Conservation (phyloP, 2,329 filamentous ascomycete genomes). For the Penicillium sp. region DNA sequence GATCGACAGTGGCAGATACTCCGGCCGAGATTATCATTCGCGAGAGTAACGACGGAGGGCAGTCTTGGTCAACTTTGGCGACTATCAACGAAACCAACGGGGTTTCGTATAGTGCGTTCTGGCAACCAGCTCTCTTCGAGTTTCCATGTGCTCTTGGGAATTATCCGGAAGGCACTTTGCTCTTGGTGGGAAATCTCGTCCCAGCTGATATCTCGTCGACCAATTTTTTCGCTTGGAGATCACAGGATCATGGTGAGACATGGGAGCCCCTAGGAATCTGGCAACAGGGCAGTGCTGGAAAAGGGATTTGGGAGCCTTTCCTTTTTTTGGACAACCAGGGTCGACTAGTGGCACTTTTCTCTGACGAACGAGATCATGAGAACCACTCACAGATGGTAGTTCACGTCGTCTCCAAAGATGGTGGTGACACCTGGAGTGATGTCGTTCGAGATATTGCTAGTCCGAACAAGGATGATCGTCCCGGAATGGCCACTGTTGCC, state of each 20-base stretch:
- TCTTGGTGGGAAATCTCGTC: slow-evolving; percentile 11
- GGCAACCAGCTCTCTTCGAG: slow-evolving; percentile 13
- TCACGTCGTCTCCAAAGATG: slow-evolving; percentile 1
- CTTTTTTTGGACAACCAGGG: slow-evolving; percentile 3
- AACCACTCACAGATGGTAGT: slow-evolving; percentile 7
- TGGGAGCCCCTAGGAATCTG: background rate
- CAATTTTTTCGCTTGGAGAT: slow-evolving; percentile 2
- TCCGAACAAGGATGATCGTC: background rate
- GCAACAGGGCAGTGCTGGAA: background rate
- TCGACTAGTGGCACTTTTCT: slow-evolving; percentile 7
- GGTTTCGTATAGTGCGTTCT: background rate
- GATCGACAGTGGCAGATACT: background rate
- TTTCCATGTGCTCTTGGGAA: slow-evolving; percentile 16
- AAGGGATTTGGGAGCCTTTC: slow-evolving; percentile 7
- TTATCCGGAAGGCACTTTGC: slow-evolving; percentile 13
- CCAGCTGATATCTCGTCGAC: slow-evolving; percentile 1
- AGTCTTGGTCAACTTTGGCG: slow-evolving; percentile 1
- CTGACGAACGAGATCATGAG: slow-evolving; percentile 3
- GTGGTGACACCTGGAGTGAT: slow-evolving; percentile 1
- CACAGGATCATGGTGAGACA: background rate
- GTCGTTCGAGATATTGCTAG: slow-evolving; percentile 1
- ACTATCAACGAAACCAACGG: background rate
- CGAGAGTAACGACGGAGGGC: slow-evolving; percentile 3
- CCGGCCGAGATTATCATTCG: slow-evolving; percentile 3
- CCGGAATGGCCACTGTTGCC: slow-evolving; percentile 6